These are phyloP conservation scores for Naematelia encephala DNA, from an alignment of 768 basidiomycete genomes.

Conservation along the genomic window DNA sequence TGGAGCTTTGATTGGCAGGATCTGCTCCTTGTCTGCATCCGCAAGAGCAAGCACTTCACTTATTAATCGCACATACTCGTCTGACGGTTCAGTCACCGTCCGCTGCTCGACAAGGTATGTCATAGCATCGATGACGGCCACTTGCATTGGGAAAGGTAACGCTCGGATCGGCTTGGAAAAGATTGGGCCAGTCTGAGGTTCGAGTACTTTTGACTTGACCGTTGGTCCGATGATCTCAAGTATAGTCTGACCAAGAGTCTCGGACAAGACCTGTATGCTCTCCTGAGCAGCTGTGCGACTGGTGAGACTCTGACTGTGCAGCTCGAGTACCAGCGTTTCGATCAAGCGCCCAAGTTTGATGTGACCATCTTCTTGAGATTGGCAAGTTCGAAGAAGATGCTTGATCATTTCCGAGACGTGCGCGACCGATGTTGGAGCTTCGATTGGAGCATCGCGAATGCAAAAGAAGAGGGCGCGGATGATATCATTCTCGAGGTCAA, in stretches of 20 bases:
- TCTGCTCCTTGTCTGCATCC: constrained; percentile 85
- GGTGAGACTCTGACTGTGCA: constrained; percentile 77
- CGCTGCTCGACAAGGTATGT: constrained; percentile 86
- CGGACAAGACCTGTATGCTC: constrained; percentile 73
- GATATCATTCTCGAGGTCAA: constrained; percentile 83
- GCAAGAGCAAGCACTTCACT: constrained; percentile 93
- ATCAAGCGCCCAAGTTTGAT: constrained; percentile 65
- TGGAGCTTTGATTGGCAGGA: constrained; percentile 66
- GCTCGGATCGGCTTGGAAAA: constrained; percentile 96
- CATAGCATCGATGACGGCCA: constrained; percentile 95
- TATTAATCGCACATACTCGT: constrained; percentile 82
- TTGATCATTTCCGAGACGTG: constrained; percentile 73
- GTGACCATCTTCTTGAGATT: constrained; percentile 53
- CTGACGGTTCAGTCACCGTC: constrained; percentile 83
- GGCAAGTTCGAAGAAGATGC: constrained; percentile 48
- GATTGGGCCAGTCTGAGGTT: constrained; percentile 59
- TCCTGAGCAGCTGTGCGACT: constrained; percentile 80
- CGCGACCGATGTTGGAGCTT: constrained; percentile 75
- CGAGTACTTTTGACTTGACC: constrained; percentile 79
- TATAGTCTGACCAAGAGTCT: constrained; percentile 66
- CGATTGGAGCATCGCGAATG: constrained; percentile 88
- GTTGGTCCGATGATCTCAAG: constrained; percentile 70
- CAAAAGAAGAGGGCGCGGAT: constrained; percentile 85
- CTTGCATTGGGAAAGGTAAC: constrained; percentile 88
- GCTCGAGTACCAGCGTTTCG: constrained; percentile 74